Base-by-base conservation (phyloP, 2,329 filamentous ascomycete genomes). In the Fusarium chaquense region DNA sequence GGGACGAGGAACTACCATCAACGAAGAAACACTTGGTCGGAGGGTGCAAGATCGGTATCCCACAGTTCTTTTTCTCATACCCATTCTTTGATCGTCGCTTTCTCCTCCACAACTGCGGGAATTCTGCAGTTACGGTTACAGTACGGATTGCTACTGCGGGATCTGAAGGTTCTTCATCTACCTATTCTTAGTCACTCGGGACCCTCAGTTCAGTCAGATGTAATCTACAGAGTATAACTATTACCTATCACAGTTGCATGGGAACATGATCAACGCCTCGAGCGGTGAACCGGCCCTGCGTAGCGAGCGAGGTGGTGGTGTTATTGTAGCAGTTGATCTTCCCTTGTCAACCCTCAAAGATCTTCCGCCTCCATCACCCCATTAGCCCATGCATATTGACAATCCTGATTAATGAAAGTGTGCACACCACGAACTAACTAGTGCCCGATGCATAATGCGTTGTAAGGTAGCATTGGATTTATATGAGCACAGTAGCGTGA, bases 311-410 rank as follows among this genome's bases (percentile, higher is more conserved):
- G 67, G 62, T 65, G 62, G 49, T 58, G 56, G 67, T 65, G 62
- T 50, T 59, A 49, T 41, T 62, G 32, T 43, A 60, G 60, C 45
- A 69, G 55, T 69, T 58, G 55, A 69, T 70, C 61, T 66, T 62
- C 52, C 65, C 67, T 63, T 51, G 57, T 44, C 30, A 65, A n/a
- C 26, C 24, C 35, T 36, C 35, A 44, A 44, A 67, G 62, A 69
- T 70, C 66, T 58, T 67, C 57, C 50, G 45, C 33, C 32, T 54
- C 45, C 28, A 24, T 40, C 46, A n/a, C 40, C 20, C 43, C 51
- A 24, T 40, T 43, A n/a, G 36, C 20, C 43, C 51, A 59, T 65
- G 60, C 52, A 55, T 68, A 11, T 44, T 36, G 35, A 41, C 22
- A 50, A 44, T 40, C 44, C 35, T 50, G 52, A 24, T 67, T 33